Conservation (phyloP, 140 eudicot genomes). For the Anethum foeniculum region DNA sequence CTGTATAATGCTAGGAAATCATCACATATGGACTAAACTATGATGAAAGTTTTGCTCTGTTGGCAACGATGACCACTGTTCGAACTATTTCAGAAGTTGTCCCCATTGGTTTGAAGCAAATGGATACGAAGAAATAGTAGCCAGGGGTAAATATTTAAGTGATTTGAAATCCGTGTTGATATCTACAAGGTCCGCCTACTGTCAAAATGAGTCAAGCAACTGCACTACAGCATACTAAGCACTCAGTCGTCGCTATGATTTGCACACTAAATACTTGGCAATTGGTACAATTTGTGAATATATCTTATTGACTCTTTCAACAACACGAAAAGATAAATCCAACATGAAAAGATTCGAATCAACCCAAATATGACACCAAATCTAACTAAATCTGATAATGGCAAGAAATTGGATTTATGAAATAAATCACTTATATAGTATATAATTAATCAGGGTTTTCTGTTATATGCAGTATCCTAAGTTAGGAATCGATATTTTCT, state of each 20-base stretch:
- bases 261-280: not conserved
- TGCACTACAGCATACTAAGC: not conserved
- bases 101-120: too few relatives aligned
- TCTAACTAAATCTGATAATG: not conserved
- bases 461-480: too few relatives aligned
- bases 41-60: too few relatives aligned
- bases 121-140: too few relatives aligned
- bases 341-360: not conserved
- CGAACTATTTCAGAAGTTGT: too few relatives aligned
- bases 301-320: not conserved
- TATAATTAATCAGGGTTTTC: too few relatives aligned
- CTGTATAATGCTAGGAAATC: too few relatives aligned
- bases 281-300: not conserved
- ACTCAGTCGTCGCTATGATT: not conserved
- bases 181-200: not conserved
- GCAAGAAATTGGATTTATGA: not conserved
- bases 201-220: not conserved
- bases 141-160: not conserved
- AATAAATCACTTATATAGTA: not conserved
- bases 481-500: too few relatives aligned
- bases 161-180: not conserved
- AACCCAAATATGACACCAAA: not conserved
- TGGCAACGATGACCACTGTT: too few relatives aligned
- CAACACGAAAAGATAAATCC: not conserved
- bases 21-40: too few relatives aligned